Evolutionary conservation across 139 green algal species (phyloP).

Genomic region (Chlorella vulgaris): DNA sequence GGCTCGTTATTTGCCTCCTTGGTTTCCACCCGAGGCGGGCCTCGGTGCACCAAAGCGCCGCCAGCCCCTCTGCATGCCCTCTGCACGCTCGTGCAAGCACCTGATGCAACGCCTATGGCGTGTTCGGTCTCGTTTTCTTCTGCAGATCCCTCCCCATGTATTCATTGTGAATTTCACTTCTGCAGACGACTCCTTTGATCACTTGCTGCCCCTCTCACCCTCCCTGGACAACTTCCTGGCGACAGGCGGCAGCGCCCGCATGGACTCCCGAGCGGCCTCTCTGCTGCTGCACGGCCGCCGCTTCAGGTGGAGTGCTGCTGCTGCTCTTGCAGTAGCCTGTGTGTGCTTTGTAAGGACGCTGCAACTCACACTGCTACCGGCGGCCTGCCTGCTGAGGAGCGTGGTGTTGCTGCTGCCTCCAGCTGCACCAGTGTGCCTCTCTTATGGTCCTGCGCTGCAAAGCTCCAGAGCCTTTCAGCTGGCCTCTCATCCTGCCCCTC

Average conservation of each 20-base stretch:
- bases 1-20: not conserved
- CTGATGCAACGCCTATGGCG: not conserved
- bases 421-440: no score
- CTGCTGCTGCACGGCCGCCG: not conserved
- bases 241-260: not conserved
- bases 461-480: no score
- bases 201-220: constrained; percentile 14
- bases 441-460: no score
- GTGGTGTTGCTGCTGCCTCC: no score
- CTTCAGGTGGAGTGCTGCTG: not conserved
- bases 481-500: not conserved
- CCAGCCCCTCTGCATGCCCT: no score
- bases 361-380: no score
- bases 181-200: constrained; percentile 17
- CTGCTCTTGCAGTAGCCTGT: no score
- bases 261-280: not conserved
- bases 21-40: not conserved
- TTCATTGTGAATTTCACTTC: not conserved
- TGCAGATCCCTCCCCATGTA: not conserved
- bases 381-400: no score
- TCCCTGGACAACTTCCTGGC: constrained; percentile 19
- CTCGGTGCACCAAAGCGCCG: no score
- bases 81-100: not conserved
- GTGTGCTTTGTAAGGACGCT: no score
- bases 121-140: not conserved